Percentiles rank a stretch among this genome's conserved stretches.
Conservation (phyloP, 2,329 filamentous ascomycete genomes). For the Clonostachys byssicola region DNA sequence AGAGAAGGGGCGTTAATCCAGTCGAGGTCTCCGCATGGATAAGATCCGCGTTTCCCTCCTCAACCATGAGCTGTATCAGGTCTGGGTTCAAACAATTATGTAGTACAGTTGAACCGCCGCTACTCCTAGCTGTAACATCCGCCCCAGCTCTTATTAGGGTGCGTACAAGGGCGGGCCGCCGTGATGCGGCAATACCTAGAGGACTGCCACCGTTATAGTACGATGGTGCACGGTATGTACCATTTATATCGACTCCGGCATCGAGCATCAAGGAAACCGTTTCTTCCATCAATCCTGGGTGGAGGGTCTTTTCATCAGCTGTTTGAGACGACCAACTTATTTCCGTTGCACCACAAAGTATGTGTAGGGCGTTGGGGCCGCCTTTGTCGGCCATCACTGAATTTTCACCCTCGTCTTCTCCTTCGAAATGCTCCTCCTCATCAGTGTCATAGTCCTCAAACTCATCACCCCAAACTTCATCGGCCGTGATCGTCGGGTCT, state of each 20-base stretch:
- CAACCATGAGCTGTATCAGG: neutral
- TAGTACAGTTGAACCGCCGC: neutral
- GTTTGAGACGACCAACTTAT: too few species aligned
- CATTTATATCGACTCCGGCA: neutral
- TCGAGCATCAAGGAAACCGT: neutral
- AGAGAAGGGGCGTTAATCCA: neutral
- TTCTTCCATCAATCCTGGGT: neutral
- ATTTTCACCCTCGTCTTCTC: too few species aligned
- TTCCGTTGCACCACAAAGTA: neutral
- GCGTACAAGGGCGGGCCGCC: neutral
- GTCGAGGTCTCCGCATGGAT: neutral
- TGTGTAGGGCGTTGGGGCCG: neutral
- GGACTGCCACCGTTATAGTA: neutral
- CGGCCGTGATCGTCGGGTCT: too few species aligned
- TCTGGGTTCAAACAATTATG: neutral
- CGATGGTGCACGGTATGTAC: neutral
- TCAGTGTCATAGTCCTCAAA: neutral
- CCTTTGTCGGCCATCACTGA: too few species aligned
- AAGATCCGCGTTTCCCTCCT: neutral
- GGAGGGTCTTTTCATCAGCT: too few species aligned
- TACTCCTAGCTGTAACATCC: neutral
- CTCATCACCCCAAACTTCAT: too few species aligned
- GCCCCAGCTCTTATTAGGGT: neutral
- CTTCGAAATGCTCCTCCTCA: neutral
- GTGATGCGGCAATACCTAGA: neutral